Percentiles rank a stretch among this genome's conserved stretches.
These are phyloP conservation scores for Schizosaccharomyces cryophilus DNA, from an alignment of 805 yeast genomes.

Conservation along the genomic window DNA sequence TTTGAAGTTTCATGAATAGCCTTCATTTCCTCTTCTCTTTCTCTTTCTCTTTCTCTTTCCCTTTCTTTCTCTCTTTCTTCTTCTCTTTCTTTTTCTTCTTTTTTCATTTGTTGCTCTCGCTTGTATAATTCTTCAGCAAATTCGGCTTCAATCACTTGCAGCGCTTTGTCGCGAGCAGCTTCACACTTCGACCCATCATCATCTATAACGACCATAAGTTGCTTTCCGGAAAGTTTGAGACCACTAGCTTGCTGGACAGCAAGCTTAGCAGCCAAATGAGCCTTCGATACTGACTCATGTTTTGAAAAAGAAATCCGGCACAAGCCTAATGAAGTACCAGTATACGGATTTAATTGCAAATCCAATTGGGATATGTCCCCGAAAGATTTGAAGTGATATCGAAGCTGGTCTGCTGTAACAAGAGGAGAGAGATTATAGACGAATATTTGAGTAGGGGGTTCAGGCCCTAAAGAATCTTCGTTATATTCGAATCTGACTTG, in stretches of 20 bases:
- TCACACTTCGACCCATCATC: slow-evolving; percentile 12
- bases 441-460: slow-evolving; percentile 46
- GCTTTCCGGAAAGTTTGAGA: slow-evolving; percentile 29
- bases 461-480: slow-evolving; percentile 46
- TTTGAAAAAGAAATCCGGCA: slow-evolving; percentile 28
- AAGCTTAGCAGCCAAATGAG: slow-evolving; percentile 22
- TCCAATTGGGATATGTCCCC: slow-evolving; percentile 40
- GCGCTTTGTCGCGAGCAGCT: slow-evolving; percentile 7
- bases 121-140: not conserved
- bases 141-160: slow-evolving; percentile 7
- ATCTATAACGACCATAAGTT: slow-evolving; percentile 15
- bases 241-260: slow-evolving; percentile 21
- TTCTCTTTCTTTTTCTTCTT: not conserved
- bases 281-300: slow-evolving; percentile 9
- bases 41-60: not conserved
- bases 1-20: too few relatives aligned
- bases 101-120: not conserved
- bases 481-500: slow-evolving; percentile 28
- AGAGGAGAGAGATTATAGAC: slow-evolving; percentile 40
- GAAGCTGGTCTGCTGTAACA: slow-evolving; percentile 13
- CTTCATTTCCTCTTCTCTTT: not conserved
- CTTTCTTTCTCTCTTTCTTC: not conserved
- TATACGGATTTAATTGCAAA: slow-evolving; percentile 39
- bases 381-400: slow-evolving; percentile 22
- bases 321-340: slow-evolving; percentile 60